Evolutionary conservation across 805 yeast species (phyloP).

Genomic region (Torulaspora microellipsoides): DNA sequence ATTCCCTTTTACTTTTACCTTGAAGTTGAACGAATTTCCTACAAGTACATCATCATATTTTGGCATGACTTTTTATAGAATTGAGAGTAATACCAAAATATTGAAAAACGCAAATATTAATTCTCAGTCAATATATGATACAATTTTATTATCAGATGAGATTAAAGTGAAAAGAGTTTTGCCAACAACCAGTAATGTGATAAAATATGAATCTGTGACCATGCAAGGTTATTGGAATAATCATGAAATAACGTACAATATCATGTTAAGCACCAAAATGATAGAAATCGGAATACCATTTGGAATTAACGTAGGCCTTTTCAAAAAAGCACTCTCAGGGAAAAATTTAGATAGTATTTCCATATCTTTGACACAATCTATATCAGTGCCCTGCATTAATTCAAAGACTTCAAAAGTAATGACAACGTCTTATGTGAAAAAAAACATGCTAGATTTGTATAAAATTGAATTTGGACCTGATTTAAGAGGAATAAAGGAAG

Average conservation of each 20-base stretch:
- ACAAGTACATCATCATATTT: conserved; percentile 9
- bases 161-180: conserved; percentile 14
- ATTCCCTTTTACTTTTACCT: conserved; percentile 16
- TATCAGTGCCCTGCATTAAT: conserved; percentile 18
- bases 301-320: conserved; percentile 8
- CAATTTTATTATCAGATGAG: conserved; percentile 14
- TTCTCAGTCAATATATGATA: conserved; percentile 7
- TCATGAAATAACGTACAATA: conserved; percentile 8
- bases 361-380: conserved; percentile 12
- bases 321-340: conserved; percentile 2
- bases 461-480: conserved; percentile 1
- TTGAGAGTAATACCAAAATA: conserved; percentile 13
- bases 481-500: neutral
- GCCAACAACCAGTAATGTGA: conserved; percentile 4
- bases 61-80: conserved; percentile 16
- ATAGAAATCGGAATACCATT: conserved; percentile 16
- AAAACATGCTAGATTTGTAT: conserved; percentile 11
- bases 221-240: conserved; percentile 13
- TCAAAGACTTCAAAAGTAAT: conserved; percentile 5
- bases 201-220: conserved; percentile 12
- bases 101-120: conserved; percentile 2
- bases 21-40: conserved; percentile 13
- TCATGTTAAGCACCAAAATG: conserved; percentile 12
- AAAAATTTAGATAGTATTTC: conserved; percentile 6
- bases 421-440: conserved; percentile 12